Percentiles rank a stretch among this genome's conserved stretches.
Evolutionary conservation across 768 basidiomycete genomes (phyloP).

Genomic region (Mycena haematopus): DNA sequence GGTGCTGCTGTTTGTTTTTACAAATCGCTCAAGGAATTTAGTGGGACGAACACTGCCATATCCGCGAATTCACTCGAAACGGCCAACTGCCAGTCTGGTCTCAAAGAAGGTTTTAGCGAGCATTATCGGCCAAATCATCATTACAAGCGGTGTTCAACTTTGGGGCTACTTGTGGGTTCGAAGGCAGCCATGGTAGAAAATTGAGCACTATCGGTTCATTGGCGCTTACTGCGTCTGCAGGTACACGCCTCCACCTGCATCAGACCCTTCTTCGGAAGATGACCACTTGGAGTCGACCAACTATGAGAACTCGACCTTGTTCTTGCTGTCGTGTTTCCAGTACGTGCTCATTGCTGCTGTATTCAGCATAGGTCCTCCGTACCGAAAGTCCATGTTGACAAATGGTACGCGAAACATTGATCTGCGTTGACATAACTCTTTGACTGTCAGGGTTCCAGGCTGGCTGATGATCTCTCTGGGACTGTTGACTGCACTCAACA

Average conservation of each 20-base stretch:
- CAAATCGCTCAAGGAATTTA: conserved; percentile 40
- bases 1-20: neutral
- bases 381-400: conserved; percentile 93
- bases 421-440: conserved; percentile 7
- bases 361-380: conserved; percentile 98
- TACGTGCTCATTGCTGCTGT: conserved; percentile 97
- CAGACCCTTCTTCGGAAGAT: conserved; percentile 52
- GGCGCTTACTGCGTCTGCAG: conserved; percentile 44
- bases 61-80: conserved; percentile 83
- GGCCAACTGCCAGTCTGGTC: conserved; percentile 94
- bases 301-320: conserved; percentile 91
- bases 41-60: conserved; percentile 96
- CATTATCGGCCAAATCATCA: conserved; percentile 89
- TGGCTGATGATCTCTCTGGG: conserved; percentile 83
- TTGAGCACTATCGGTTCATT: neutral
- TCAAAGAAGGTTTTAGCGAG: conserved; percentile 95
- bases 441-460: conserved; percentile 47
- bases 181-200: conserved; percentile 74
- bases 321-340: conserved; percentile 97
- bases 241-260: conserved; percentile 75
- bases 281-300: conserved; percentile 84
- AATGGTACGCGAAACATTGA: conserved; percentile 66
- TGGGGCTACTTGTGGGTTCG: conserved; percentile 93
- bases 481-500: conserved; percentile 72
- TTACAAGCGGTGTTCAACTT: conserved; percentile 82